Evolutionary conservation across 1,284 basidiomycete genomes (phyloP).

Genomic region (Cryptococcus sp.): DNA sequence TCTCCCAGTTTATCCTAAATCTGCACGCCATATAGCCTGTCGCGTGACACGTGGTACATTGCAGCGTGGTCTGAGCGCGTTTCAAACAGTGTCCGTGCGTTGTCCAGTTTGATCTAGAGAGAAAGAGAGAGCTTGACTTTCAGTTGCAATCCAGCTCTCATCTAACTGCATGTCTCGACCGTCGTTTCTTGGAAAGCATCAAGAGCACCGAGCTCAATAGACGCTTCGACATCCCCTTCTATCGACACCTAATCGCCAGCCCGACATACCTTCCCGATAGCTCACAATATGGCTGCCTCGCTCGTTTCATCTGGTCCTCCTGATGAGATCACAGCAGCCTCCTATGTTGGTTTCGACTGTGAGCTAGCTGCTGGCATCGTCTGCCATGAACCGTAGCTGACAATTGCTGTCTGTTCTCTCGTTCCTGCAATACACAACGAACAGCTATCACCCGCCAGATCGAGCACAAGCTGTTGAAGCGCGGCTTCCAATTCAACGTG

Average conservation of each 20-base stretch:
- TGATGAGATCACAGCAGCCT: conserved; percentile 76
- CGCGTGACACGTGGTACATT: too few species aligned
- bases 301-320: conserved; percentile 22
- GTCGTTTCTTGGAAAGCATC: too few species aligned
- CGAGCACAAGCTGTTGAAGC: conserved; percentile 98
- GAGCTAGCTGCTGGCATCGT: conserved; percentile 19
- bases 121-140: too few species aligned
- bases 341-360: conserved; percentile 90
- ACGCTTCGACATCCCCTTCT: background rate
- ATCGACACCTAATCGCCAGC: background rate
- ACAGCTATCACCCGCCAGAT: conserved; percentile 89
- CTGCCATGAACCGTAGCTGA: background rate
- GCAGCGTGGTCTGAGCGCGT: too few species aligned
- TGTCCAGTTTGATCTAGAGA: too few species aligned
- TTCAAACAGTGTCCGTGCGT: too few species aligned
- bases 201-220: too few species aligned
- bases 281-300: conserved; percentile 33
- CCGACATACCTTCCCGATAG: background rate
- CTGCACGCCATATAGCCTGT: too few species aligned
- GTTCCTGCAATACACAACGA: background rate
- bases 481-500: conserved; percentile 98
- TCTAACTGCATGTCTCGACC: too few species aligned
- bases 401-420: background rate
- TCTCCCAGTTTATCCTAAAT: too few species aligned
- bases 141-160: too few species aligned